Evolutionary conservation across 2,329 filamentous ascomycete genomes (phyloP).

Genomic region (Fusarium anguioides): DNA sequence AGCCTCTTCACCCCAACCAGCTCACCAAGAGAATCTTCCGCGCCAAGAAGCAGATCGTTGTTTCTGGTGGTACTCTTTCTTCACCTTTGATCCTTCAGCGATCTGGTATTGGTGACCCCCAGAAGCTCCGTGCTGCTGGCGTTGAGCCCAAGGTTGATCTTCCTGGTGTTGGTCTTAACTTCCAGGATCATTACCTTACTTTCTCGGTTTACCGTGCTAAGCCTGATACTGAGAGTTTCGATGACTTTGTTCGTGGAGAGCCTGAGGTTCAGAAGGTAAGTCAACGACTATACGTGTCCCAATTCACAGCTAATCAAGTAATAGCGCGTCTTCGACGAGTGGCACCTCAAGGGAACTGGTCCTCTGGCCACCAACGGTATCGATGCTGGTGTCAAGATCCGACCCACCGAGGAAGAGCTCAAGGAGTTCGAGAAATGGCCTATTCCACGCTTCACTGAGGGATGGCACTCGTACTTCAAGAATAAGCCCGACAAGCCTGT

Average conservation of each 20-base stretch:
- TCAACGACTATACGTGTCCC: background rate
- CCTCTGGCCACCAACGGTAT: slow-evolving; percentile 83
- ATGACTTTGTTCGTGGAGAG: slow-evolving; percentile 81
- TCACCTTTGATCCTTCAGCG: slow-evolving; percentile 80
- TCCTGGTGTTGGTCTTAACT: slow-evolving; percentile 79
- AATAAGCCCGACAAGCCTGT: slow-evolving; percentile 87
- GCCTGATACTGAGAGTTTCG: slow-evolving; percentile 80
- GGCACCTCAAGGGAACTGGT: slow-evolving; percentile 82
- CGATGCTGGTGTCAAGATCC: slow-evolving; percentile 82
- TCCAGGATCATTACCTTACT: slow-evolving; percentile 80
- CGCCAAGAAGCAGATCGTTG: slow-evolving; percentile 79
- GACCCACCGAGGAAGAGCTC: slow-evolving; percentile 75
- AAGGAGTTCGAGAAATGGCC: slow-evolving; percentile 78
- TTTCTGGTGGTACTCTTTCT: slow-evolving; percentile 78
- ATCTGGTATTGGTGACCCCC: slow-evolving; percentile 77
- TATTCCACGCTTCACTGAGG: slow-evolving; percentile 76
- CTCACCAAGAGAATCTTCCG: slow-evolving; percentile 66
- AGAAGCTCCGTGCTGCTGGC: slow-evolving; percentile 75
- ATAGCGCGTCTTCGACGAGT: slow-evolving; percentile 75
- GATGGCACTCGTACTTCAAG: slow-evolving; percentile 87
- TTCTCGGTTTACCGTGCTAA: slow-evolving; percentile 79
- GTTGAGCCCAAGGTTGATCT: slow-evolving; percentile 77
- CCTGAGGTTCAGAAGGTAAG: slow-evolving; percentile 75
- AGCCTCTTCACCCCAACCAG: slow-evolving; percentile 69
- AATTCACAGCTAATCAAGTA: background rate